Base-by-base conservation (phyloP, 768 basidiomycete species). In the Hygrophoropsis aurantiaca region DNA sequence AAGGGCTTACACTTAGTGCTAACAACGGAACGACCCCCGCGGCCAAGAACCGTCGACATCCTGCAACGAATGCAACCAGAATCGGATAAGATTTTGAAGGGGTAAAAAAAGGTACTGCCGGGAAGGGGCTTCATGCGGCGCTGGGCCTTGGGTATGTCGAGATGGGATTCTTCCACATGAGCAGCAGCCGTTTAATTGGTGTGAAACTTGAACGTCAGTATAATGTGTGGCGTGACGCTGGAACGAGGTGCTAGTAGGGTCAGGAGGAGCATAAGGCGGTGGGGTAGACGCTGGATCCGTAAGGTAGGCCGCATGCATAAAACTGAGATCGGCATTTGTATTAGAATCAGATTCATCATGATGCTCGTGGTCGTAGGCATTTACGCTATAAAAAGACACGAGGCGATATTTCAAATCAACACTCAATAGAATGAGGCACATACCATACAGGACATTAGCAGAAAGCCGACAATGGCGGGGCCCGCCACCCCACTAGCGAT, bases 151-250 rank as follows among this genome's bases (percentile, higher is more conserved):
- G 39, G 64, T 50, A 43, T 49, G 15, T 58, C 52, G 11, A 51
- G 42, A 44, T 51, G 64, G 36, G 51, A 46, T 37, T 53, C 52
- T 1, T 49, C 52, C 34, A 50, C 41, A 27, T 55, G 54, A 26
- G 68, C 57, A 21, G 66, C 42, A 34, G 49, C 55, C 25, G 5
- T 80, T 75, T 32, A 90, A 62, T 16, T 70, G 77, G 55, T 75
- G 71, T 5, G 83, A 79, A 46, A n/a, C n/a, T n/a, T n/a, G n/a
- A n/a, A 88, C 87, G 56, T 84, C 86, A 16, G 73, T 78, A 56
- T 89, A 89, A 60, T 90, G 88, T 0, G 73, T 75, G 33, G 86
- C 3, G 85, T 81, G 2, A 87, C 78, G 55, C 85, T 87, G 15
- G 82, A 81, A 36, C 87, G 75, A 58, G 32, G 81, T 72, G 46